phyloP scores from a whole-genome alignment of 176 grass and related monocot genomes.

The Lolium perenne region DNA sequence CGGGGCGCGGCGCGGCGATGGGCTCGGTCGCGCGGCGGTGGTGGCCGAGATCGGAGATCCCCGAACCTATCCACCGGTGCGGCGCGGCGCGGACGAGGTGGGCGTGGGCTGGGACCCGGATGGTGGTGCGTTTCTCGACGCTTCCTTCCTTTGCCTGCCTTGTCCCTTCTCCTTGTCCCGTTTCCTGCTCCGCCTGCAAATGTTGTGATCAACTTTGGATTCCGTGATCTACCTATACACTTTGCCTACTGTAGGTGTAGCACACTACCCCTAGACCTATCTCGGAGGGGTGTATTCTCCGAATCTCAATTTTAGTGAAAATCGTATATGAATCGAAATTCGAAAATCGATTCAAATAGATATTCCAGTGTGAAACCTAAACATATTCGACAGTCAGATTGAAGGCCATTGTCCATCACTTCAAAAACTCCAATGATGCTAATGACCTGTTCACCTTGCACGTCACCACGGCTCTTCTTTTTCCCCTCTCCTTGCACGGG shows the following conservation, averaged over 20 bases:
- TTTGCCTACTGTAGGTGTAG: background rate
- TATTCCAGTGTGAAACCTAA: background rate
- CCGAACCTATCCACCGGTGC: slow-evolving; percentile 41
- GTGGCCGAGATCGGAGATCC: slow-evolving; percentile 41
- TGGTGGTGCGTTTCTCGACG: slow-evolving; percentile 46
- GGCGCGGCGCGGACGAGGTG: background rate
- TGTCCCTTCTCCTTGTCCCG: background rate
- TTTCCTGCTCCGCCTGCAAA: slow-evolving; percentile 6
- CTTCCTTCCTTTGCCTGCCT: slow-evolving; percentile 31
- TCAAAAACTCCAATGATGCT: background rate
- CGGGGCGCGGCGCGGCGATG: background rate
- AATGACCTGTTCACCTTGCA: background rate
- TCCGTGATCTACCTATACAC: background rate
- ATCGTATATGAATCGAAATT: background rate
- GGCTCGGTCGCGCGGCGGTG: too few species aligned
- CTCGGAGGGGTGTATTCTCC: background rate
- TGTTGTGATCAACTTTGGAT: slow-evolving; percentile 45
- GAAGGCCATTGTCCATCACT: background rate
- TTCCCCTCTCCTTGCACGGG: background rate
- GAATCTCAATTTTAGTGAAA: background rate
- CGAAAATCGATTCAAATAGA: too few species aligned
- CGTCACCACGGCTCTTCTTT: background rate
- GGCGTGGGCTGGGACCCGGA: background rate
- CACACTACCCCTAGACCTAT: background rate
- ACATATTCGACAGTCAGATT: background rate